Base-by-base conservation (phyloP, 192 early-diverging fungal species). In the Coemansia sp. region DNA sequence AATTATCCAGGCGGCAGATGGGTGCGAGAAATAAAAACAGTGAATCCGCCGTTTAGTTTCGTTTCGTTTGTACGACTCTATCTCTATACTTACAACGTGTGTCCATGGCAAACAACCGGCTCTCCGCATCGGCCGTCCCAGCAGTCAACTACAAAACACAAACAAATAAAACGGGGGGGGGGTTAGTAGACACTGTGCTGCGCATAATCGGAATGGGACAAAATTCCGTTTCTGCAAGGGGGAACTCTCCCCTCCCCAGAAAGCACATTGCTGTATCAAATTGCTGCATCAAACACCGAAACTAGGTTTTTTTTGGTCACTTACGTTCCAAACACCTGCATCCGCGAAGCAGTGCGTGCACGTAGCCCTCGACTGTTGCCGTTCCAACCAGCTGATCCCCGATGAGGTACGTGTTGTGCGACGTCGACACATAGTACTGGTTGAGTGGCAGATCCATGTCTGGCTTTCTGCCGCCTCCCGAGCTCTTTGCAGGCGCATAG, bases 351-450 rank as follows among this genome's bases (percentile, higher is more conserved):
- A 97, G 77, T 14, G 92, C 93, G 21, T 93, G 83, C 46, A 96
- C 92, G 68, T 97, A 97, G 8, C 89, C 90, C 69, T 96, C 94
- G 4, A 95, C 90, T 2, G 92, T 91, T 14, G 89, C 86, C 35
- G 88, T 80, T 3, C 94, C 89, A 4, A 88, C 85, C 5, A 97
- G 69, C 79, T 97, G 95, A 63, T 95, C 88, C 11, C 93, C 88
- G 1, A 90, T 71, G 18, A 97, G 86, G 68, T 97, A 94, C 61
- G 95, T 97, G 72, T 97, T 97, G 67, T 97, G 95, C 20, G 92
- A 93, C 1, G 93, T 89, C 56, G 89, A 88, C 48, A 96, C 91
- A 46, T 86, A 95, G 76, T 97, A 97, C 62, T 92, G 85, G 57
- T 81, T 88, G 9, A 96, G 64, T 4, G 92, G 89, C 61, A 81